A percentile compares a stretch with the other conserved stretches of the same genome.
Conservation (phyloP, 2,329 filamentous ascomycete species). For the Alternaria ethzedia region DNA sequence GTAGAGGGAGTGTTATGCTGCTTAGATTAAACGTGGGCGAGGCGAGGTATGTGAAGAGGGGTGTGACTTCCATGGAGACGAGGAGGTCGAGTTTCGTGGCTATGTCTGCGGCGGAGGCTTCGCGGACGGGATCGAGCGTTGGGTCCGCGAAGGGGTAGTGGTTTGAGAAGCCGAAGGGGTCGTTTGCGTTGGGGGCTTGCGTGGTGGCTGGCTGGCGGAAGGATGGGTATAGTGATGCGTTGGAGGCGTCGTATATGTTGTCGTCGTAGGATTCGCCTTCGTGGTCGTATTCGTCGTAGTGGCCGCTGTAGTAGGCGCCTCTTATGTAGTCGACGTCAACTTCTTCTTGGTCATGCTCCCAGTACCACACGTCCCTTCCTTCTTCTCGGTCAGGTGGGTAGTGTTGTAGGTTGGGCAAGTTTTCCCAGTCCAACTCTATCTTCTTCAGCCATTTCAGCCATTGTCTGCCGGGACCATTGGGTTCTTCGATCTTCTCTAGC, state of each 20-base stretch:
- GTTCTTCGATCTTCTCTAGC: constrained; percentile 35
- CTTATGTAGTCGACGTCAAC: constrained; percentile 39
- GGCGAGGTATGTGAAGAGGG: constrained; percentile 42
- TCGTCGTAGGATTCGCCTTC: constrained; percentile 44
- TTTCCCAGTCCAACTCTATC: constrained; percentile 45
- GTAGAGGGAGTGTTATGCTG: constrained; percentile 41
- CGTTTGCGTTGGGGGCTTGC: constrained; percentile 17
- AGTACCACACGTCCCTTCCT: constrained; percentile 34
- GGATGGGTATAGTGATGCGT: constrained; percentile 34
- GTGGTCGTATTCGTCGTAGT: constrained; percentile 45
- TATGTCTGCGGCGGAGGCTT: constrained; percentile 29
- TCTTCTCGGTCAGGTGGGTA: constrained; percentile 40
- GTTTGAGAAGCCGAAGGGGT: constrained; percentile 38
- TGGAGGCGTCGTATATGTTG: constrained; percentile 40
- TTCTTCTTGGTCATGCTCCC: constrained; percentile 29
- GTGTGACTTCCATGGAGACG: constrained; percentile 40
- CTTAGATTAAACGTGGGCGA: constrained; percentile 32
- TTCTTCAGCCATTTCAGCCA: constrained; percentile 42
- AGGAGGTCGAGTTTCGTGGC: constrained; percentile 40
- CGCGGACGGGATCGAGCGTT: constrained; percentile 13
- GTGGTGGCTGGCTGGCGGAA: constrained; percentile 20
- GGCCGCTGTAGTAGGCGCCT: constrained; percentile 30
- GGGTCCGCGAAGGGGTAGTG: constrained; percentile 44
- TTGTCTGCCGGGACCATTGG: constrained; percentile 28
- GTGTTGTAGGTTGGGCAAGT: constrained; percentile 40